Percentiles rank a stretch among this genome's conserved stretches.
phyloP scores from a whole-genome alignment of 2,329 filamentous ascomycete genomes.

The Diaporthe vaccinii region DNA sequence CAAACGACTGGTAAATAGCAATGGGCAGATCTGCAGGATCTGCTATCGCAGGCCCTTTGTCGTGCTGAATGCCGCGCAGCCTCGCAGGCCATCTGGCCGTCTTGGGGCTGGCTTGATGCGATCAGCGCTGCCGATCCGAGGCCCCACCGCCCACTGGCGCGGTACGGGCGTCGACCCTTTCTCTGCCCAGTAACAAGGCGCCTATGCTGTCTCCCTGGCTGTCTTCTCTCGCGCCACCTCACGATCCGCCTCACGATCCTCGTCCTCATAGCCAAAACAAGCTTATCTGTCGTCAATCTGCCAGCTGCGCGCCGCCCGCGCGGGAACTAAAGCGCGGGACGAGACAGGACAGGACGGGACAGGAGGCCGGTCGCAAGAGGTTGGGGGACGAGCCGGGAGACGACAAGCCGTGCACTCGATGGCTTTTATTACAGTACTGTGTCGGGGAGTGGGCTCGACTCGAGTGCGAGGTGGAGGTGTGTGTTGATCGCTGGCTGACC shows the following conservation, averaged over 20 bases:
- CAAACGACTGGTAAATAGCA: background rate
- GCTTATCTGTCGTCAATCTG: slow-evolving; percentile 41
- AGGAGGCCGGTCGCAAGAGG: slow-evolving; percentile 1
- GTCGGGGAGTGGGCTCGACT: background rate
- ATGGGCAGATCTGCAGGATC: slow-evolving; percentile 22
- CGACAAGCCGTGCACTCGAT: background rate
- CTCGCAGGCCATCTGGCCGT: slow-evolving; percentile 6
- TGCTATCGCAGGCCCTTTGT: slow-evolving; percentile 11
- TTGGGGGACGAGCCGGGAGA: background rate
- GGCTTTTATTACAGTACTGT: slow-evolving; percentile 8
- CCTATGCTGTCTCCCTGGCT: background rate
- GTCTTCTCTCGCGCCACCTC: background rate
- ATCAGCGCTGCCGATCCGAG: slow-evolving; percentile 27
- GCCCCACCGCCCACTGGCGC: slow-evolving; percentile 28
- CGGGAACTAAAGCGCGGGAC: slow-evolving; percentile 22
- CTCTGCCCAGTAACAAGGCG: background rate
- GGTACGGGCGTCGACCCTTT: background rate
- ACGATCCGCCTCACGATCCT: background rate
- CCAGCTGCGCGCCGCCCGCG: slow-evolving; percentile 18
- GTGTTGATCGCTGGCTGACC: slow-evolving; percentile 7
- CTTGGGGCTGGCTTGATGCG: slow-evolving; percentile 26
- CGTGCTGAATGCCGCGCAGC: slow-evolving; percentile 22
- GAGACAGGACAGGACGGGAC: slow-evolving; percentile 8
- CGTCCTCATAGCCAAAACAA: slow-evolving; percentile 19
- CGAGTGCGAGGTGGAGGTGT: background rate